A percentile compares a stretch with the other conserved stretches of the same genome.
Evolutionary conservation across 2,329 filamentous ascomycete genomes (phyloP).

Genomic region (Diaporthe helianthi): DNA sequence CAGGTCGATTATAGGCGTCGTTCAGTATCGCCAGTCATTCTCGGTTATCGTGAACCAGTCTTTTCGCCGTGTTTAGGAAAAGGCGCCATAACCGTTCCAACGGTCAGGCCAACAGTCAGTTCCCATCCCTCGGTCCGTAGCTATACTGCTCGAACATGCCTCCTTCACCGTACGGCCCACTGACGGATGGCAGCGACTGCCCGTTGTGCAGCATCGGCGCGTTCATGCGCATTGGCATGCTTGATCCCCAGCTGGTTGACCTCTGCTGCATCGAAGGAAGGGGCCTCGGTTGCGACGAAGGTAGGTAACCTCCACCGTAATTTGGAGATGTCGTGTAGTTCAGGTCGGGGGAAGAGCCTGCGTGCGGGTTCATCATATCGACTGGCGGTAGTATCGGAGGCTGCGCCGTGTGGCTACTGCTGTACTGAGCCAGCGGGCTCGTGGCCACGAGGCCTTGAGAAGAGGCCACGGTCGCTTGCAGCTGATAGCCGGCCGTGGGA

Average conservation of each 20-base stretch:
- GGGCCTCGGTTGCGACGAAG: conserved; percentile 22
- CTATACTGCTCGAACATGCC: conserved; percentile 30
- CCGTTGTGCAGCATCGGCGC: conserved; percentile 26
- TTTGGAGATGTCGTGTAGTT: conserved; percentile 33
- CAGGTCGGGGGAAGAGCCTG: conserved; percentile 30
- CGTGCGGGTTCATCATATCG: conserved; percentile 30
- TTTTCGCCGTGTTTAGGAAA: no score
- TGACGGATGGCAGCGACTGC: conserved; percentile 14
- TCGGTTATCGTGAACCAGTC: background rate
- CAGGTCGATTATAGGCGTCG: conserved; percentile 5
- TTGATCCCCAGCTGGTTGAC: conserved; percentile 21
- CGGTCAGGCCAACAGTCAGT: conserved; percentile 5
- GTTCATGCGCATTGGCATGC: conserved; percentile 28
- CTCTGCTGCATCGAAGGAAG: conserved; percentile 31
- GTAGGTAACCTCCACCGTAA: conserved; percentile 31
- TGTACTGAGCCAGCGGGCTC: conserved; percentile 32
- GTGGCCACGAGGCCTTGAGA: conserved; percentile 30
- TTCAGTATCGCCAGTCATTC: background rate
- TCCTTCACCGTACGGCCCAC: conserved; percentile 31
- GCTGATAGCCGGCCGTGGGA: conserved; percentile 30
- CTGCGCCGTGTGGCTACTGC: conserved; percentile 30
- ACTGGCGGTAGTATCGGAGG: conserved; percentile 28
- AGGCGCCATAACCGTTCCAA: background rate
- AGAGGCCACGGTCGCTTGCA: conserved; percentile 15
- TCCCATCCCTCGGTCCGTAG: conserved; percentile 31